Evolutionary conservation across 2,329 filamentous ascomycete species (phyloP).

Genomic region (Dactylellina sp.): DNA sequence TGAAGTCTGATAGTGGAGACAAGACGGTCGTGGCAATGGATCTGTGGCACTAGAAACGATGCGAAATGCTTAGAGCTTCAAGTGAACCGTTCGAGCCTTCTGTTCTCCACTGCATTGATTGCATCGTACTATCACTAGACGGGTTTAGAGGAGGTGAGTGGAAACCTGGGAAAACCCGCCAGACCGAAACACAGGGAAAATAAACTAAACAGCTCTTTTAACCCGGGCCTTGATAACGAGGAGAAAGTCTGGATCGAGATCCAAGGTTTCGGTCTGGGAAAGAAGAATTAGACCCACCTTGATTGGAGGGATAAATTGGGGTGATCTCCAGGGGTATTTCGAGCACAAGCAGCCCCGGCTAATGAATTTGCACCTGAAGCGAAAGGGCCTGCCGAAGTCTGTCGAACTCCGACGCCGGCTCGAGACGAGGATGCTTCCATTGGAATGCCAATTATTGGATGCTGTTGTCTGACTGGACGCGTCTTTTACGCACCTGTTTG

Average conservation of each 20-base stretch:
- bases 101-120: constrained; percentile 13
- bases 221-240: constrained; percentile 39
- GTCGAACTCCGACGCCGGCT: constrained; percentile 45
- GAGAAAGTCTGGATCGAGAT: constrained; percentile 51
- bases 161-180: constrained; percentile 1
- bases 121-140: constrained; percentile 7
- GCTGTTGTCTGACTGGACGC: too few species aligned
- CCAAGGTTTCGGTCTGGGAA: background rate
- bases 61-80: background rate
- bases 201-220: constrained; percentile 1
- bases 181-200: too few species aligned
- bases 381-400: constrained; percentile 38
- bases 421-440: constrained; percentile 27
- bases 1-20: constrained; percentile 17
- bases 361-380: constrained; percentile 40
- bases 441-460: too few species aligned
- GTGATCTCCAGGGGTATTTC: constrained; percentile 46
- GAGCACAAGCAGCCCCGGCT: constrained; percentile 16
- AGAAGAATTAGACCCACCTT: constrained; percentile 46
- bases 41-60: constrained; percentile 7
- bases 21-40: constrained; percentile 32
- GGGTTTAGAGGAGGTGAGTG: background rate
- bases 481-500: background rate
- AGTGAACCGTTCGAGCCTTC: background rate
- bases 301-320: constrained; percentile 54